Evolutionary conservation across 2,329 filamentous ascomycete species (phyloP).

Genomic region (Ophiobolus disseminans): DNA sequence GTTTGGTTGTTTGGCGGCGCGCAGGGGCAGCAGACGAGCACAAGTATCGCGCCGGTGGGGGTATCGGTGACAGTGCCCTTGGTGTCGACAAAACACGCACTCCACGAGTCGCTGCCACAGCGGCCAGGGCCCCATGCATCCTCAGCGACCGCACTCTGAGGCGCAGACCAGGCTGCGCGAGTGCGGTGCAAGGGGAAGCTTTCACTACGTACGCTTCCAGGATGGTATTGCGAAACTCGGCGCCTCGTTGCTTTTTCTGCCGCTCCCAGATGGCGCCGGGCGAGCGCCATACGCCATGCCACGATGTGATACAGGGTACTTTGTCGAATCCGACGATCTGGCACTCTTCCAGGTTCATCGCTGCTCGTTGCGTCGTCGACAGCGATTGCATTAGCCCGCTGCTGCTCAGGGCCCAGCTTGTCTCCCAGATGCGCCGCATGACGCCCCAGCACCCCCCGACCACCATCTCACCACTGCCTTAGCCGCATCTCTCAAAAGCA

Average conservation of each 20-base stretch:
- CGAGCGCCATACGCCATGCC: conserved; percentile 44
- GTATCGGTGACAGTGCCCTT: conserved; percentile 36
- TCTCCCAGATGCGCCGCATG: conserved; percentile 42
- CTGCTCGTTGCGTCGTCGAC: conserved; percentile 34
- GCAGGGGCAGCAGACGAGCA: conserved; percentile 18
- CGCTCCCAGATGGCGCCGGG: conserved; percentile 34
- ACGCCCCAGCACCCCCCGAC: conserved; percentile 41
- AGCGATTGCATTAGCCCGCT: conserved; percentile 45
- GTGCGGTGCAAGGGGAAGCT: conserved; percentile 29
- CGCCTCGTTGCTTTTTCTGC: conserved; percentile 37
- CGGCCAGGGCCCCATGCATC: conserved; percentile 36
- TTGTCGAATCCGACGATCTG: conserved; percentile 52
- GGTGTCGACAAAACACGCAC: conserved; percentile 37
- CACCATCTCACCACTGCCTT: conserved; percentile 44
- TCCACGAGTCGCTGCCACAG: conserved; percentile 38
- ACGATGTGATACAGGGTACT: conserved; percentile 51
- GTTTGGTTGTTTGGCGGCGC: conserved; percentile 35
- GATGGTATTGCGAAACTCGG: conserved; percentile 34
- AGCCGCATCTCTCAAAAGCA: conserved; percentile 48
- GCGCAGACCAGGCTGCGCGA: conserved; percentile 29
- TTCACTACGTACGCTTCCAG: conserved; percentile 28
- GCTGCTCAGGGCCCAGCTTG: conserved; percentile 42
- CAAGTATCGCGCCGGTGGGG: conserved; percentile 29
- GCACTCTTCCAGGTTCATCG: conserved; percentile 41
- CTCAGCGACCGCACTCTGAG: too few relatives aligned